Evolutionary conservation across 768 basidiomycete genomes (phyloP), one percentile per base, ranked within the genome.

Genomic region (Floccularia luteovirens): DNA sequence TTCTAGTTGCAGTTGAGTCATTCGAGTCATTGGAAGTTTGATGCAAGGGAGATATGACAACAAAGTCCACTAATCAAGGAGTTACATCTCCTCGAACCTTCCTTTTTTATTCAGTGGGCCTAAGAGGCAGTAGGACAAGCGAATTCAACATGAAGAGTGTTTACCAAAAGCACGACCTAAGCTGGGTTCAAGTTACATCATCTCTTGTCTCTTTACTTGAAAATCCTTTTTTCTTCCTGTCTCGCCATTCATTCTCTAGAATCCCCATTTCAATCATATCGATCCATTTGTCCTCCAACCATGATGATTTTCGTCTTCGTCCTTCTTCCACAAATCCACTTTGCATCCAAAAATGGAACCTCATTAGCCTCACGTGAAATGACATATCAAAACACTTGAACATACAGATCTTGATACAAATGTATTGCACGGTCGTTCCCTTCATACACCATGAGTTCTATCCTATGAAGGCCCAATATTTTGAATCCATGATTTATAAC

Each of bases 401-500:
- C 70, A 56, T 46, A 72, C 71, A 63, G 48, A 44, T 63, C 64
- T 43, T 60, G 57, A 31, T 72, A 72, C 10, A 71, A 51, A 37
- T 51, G 48, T 17, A 66, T 43, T 3, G 68, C 70, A 16, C 60
- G 48, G 32, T 46, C 54, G 31, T 74, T 73, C 12, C 48, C 55
- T 23, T 60, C 61, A 35, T 62, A 51, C 32, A 68, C 66, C 1
- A 48, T 53, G 38, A 73, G 50, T 22, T 68, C 63, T 40, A 73
- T 43, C 11, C 69, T 62, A 31, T 68, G 64, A 46, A 70, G 39
- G 19, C 52, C 58, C 34, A 72, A 46, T 50, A 58, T 58, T 31
- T 56, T 42, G 22, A 73, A 73, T 17, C 56, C 56, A 41, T 69
- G 54, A 22, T 69, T 63, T 10, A 68, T 48, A 24, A 71, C 49